Evolutionary conservation across 768 basidiomycete genomes (phyloP).

Genomic region (Thelephora ganbajun): DNA sequence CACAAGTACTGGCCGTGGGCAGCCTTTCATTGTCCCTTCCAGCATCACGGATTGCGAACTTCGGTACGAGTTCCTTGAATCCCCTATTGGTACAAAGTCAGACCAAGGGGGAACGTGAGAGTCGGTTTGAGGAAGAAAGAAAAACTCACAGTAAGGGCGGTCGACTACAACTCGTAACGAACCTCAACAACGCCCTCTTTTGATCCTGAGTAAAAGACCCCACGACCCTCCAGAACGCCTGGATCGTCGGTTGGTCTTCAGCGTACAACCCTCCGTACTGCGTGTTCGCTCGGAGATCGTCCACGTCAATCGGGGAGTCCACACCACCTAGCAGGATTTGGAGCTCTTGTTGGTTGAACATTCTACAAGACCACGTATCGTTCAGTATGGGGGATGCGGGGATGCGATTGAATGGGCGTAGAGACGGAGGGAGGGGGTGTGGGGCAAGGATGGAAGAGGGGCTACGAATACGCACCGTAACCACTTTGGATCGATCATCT

Average conservation of each 20-base stretch:
- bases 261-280: constrained; percentile 75
- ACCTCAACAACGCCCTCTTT: constrained; percentile 63
- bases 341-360: constrained; percentile 96
- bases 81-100: constrained; percentile 30
- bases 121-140: background rate
- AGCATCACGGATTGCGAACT: constrained; percentile 78
- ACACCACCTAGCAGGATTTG: constrained; percentile 86
- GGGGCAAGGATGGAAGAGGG: background rate
- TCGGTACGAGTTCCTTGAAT: constrained; percentile 77
- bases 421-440: too few relatives aligned
- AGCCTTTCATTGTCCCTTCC: constrained; percentile 58
- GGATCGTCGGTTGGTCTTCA: constrained; percentile 55
- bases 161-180: constrained; percentile 86
- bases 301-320: constrained; percentile 71
- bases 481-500: constrained; percentile 88
- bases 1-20: constrained; percentile 75
- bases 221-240: constrained; percentile 80
- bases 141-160: constrained; percentile 67
- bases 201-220: constrained; percentile 71
- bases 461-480: constrained; percentile 35
- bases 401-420: background rate
- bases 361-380: constrained; percentile 27
- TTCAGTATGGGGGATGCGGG: background rate
- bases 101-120: background rate
- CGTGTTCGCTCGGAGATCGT: constrained; percentile 66